Evolutionary conservation across 2,329 filamentous ascomycete species (phyloP), one percentile per base, ranked within the genome.

Genomic region (Epichloe gansuensis): DNA sequence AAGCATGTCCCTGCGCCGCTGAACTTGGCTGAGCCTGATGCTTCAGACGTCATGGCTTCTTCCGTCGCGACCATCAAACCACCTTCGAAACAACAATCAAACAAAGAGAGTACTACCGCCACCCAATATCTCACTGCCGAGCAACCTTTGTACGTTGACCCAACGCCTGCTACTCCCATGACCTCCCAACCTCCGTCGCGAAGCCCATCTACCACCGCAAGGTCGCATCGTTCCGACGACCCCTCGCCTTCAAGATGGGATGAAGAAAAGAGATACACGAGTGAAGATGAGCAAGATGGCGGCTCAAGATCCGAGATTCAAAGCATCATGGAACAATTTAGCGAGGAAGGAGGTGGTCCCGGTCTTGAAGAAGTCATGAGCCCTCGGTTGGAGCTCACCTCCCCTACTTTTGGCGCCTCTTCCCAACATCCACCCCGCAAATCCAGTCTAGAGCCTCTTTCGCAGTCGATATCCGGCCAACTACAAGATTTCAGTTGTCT

Each of bases 281-380:
- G 75, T 59, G 81, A 83, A 61, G 81, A 82, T 61, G 77, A 81
- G 51, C 77, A 80, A 23, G 82, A 89, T 47, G 78, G 79, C 49
- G 81, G 81, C 49, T 88, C 87, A 1, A 80, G 81, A 54, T 84
- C 85, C 5, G 93, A 98, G 70, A 96, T 98, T 54, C 88, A 96
- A 68, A 95, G 80, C 64, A 97, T 98, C 65, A 97, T 98, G 88
- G 88, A 89, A 56, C 93, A 97, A 68, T 97, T 97, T 60, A 84
- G 85, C 59, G 82, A 87, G 62, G 81, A 81, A 49, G 81, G 81
- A 31, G 81, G 82, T 49, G 87, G 83, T 0, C 85, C 82, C 2
- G 84, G 77, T 5, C 81, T 79, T 55, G 84, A 91, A 49, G 88
- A 94, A 66, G 89, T 95, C 63, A 95, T 95, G 89, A 95, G 89